Evolutionary conservation across 306 rosid genomes (phyloP), one percentile per base, ranked within the genome.

Genomic region (Ormosia semicastrata): DNA sequence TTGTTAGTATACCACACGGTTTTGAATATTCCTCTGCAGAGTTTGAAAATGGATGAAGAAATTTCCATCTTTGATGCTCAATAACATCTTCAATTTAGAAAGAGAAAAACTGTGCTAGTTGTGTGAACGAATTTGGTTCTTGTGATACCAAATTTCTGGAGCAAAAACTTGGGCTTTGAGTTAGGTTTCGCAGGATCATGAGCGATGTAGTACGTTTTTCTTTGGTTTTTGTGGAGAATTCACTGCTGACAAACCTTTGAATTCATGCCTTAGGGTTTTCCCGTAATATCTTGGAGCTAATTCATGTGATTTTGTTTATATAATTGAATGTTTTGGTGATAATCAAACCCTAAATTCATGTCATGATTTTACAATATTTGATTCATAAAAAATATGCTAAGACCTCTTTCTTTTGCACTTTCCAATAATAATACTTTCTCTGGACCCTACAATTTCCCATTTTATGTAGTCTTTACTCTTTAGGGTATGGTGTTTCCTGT

Each of bases 351-450:
- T 37, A 72, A 54, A 14, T 24, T 75, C 40, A 33, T 60, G n/a
- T 15, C 15, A 14, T 66, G 73, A 50, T 79, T 50, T 39, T 67
- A 40, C 41, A 12, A 47, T 47, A 82, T 82, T 71, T 59, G 7
- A 69, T 71, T 36, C 18, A 33, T 37, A 62, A 18, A 54, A 64
- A 10, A 53, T 11, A 8, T 36, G 49, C 39, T 15, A 33, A 30
- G 46, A 24, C 1, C 72, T 36, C 1, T 64, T 71, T n/a, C 12
- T 29, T 66, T 37, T 14, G 63, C 29, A 30, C n/a, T 15, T 58
- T 49, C 32, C 11, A n/a, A 65, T 46, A 59, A 33, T 71, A 2
- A 59, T 43, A 32, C 6, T 24, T 63, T 41, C 17, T 71, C 7
- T 46, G 56, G 32, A 33, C 36, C 39, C 33, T 69, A 6, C 46